Percentiles rank a stretch among this genome's conserved stretches.
Conservation (phyloP, 495 filamentous ascomycete species). For the Elasticomyces elasticus region DNA sequence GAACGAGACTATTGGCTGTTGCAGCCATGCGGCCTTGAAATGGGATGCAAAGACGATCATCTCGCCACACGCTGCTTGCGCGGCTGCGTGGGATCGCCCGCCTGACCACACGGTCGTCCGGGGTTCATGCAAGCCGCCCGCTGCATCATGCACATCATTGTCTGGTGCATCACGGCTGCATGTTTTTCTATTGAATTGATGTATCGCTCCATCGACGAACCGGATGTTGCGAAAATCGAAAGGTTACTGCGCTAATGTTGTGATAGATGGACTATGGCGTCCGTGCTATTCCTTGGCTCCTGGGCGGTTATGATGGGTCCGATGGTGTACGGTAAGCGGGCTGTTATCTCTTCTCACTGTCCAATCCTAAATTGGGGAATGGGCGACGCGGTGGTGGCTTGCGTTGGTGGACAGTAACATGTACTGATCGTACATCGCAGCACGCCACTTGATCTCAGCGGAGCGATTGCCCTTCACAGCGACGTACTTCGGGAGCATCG, state of each 20-base stretch:
- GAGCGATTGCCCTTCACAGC: constrained; percentile 87
- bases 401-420: background rate
- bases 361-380: background rate
- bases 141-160: constrained; percentile 6
- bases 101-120: constrained; percentile 10
- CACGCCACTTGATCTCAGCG: constrained; percentile 73
- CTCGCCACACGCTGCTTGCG: constrained; percentile 13
- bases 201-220: too few relatives aligned
- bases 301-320: constrained; percentile 94
- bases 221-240: too few relatives aligned
- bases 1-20: background rate
- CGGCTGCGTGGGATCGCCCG: constrained; percentile 14
- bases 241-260: constrained; percentile 12
- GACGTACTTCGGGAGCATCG: constrained; percentile 93
- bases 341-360: constrained; percentile 15
- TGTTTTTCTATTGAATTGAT: too few relatives aligned
- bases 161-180: background rate
- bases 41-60: background rate
- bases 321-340: constrained; percentile 54
- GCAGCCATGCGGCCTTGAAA: constrained; percentile 4
- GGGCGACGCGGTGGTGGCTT: background rate
- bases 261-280: constrained; percentile 86
- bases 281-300: constrained; percentile 78
- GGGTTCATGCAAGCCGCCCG: constrained; percentile 6
- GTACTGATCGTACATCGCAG: constrained; percentile 20